Percentiles rank a stretch among this genome's conserved stretches.
Evolutionary conservation across 2,329 filamentous ascomycete species (phyloP).

Genomic region (Monosporascus sp.): DNA sequence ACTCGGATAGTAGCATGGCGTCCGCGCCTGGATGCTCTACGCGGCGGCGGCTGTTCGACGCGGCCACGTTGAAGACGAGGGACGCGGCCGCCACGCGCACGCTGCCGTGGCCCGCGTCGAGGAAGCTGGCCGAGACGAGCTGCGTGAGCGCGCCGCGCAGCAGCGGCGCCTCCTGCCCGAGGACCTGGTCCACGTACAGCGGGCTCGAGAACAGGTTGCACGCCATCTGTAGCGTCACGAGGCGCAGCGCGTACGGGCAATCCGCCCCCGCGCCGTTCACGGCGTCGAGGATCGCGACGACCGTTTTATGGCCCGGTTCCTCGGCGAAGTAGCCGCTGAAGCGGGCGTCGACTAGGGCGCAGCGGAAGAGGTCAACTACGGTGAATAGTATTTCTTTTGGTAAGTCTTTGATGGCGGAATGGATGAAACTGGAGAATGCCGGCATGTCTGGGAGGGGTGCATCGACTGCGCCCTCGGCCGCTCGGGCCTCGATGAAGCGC

Average conservation of each 20-base stretch:
- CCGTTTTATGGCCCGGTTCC: slow-evolving; percentile 60
- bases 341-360: slow-evolving; percentile 70
- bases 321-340: slow-evolving; percentile 80
- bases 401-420: slow-evolving; percentile 48
- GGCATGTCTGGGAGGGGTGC: slow-evolving; percentile 67
- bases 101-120: slow-evolving; percentile 70
- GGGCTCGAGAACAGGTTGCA: slow-evolving; percentile 81
- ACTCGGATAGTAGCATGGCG: slow-evolving; percentile 50
- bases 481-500: slow-evolving; percentile 63
- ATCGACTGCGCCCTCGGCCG: slow-evolving; percentile 55
- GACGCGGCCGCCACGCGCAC: slow-evolving; percentile 78
- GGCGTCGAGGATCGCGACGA: slow-evolving; percentile 55
- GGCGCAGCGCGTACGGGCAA: slow-evolving; percentile 75
- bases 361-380: slow-evolving; percentile 78
- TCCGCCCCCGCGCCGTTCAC: slow-evolving; percentile 47
- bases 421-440: slow-evolving; percentile 59
- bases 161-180: slow-evolving; percentile 35
- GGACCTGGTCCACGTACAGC: slow-evolving; percentile 62
- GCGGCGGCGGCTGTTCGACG: no score
- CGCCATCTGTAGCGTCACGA: slow-evolving; percentile 76
- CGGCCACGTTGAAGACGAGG: slow-evolving; percentile 75
- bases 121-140: slow-evolving; percentile 70
- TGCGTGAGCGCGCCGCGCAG: slow-evolving; percentile 58
- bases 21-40: no score
- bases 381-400: slow-evolving; percentile 68